Conservation (phyloP, 257 asterid species). For the Solanum gandarillasii region DNA sequence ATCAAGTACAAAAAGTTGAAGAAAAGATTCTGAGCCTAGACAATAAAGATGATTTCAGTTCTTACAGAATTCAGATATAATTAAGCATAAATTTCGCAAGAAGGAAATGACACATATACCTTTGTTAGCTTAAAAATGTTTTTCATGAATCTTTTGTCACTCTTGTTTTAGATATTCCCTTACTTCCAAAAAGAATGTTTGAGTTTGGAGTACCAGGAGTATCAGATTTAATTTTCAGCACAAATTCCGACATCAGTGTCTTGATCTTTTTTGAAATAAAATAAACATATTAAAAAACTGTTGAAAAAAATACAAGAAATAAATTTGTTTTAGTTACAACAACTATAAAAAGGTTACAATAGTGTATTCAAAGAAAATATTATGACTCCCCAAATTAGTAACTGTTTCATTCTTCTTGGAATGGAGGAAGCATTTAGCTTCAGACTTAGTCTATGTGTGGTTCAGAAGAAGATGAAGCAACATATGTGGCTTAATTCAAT, state of each 20-base stretch:
- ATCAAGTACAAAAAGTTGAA: background rate
- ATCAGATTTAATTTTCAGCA: background rate
- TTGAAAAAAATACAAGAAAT: background rate
- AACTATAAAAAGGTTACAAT: background rate
- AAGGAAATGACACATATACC: background rate
- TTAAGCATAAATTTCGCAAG: background rate
- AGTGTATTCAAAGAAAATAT: background rate
- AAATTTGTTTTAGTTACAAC: background rate
- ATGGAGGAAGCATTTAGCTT: background rate
- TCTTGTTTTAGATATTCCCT: background rate
- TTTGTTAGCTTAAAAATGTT: background rate
- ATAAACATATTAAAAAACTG: background rate
- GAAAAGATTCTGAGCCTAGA: background rate
- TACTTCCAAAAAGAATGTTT: background rate
- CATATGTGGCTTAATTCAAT: background rate
- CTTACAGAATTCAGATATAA: background rate
- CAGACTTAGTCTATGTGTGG: background rate
- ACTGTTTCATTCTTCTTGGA: background rate
- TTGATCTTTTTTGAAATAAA: background rate
- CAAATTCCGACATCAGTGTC: background rate
- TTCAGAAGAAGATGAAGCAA: background rate
- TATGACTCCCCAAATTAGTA: background rate
- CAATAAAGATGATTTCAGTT: background rate
- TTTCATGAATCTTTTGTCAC: background rate
- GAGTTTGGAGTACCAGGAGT: background rate